phyloP scores from a whole-genome alignment of 176 grass and related monocot species.

The Triticum urartu region DNA sequence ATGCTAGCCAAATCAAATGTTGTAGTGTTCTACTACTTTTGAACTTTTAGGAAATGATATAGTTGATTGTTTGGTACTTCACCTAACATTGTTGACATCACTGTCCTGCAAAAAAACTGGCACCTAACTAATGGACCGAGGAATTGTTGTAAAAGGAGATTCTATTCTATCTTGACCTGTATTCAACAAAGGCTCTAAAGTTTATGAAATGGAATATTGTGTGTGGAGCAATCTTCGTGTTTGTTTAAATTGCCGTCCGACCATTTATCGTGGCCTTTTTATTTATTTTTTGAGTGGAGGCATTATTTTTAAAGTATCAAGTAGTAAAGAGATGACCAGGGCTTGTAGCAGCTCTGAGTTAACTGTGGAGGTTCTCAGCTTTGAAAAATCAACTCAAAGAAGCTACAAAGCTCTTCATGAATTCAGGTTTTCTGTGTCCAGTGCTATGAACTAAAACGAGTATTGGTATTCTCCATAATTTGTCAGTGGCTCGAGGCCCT shows the following conservation, averaged over 20 bases:
- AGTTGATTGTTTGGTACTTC: constrained; percentile 16
- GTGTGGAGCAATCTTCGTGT: not conserved
- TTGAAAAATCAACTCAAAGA: not conserved
- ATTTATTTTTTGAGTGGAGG: no score
- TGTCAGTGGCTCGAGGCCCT: not conserved
- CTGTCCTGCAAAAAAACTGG: not conserved
- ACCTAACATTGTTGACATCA: constrained; percentile 2
- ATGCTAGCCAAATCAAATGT: not conserved
- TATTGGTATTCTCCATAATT: not conserved
- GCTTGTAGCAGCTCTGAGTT: not conserved
- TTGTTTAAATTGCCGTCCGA: not conserved
- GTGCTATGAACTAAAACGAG: not conserved
- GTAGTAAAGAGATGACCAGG: not conserved
- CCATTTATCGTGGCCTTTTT: not conserved
- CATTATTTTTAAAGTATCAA: not conserved
- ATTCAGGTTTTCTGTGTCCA: not conserved
- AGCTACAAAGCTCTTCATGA: not conserved
- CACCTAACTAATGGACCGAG: constrained; percentile 16
- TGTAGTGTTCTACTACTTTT: not conserved
- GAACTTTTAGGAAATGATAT: not conserved
- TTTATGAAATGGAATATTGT: not conserved
- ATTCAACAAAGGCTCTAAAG: constrained; percentile 11
- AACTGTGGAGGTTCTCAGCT: not conserved
- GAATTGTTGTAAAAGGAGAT: constrained; percentile 23
- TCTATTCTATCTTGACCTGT: constrained; percentile 5